A percentile compares a stretch with the other conserved stretches of the same genome.
Evolutionary conservation across 192 early-diverging fungal species (phyloP).

Genomic region (Entomortierella chlamydospora): DNA sequence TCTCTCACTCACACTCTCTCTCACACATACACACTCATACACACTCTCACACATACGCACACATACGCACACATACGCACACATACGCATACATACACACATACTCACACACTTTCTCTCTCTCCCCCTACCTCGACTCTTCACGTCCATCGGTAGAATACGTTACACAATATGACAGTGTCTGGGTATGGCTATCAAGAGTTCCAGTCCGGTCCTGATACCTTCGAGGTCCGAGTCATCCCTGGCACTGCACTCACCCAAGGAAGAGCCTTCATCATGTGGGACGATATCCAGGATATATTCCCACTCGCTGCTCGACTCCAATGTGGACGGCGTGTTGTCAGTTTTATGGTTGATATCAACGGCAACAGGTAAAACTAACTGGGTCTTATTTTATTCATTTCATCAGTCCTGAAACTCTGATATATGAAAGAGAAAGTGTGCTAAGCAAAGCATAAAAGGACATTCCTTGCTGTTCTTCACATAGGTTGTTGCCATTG

Average conservation of each 20-base stretch:
- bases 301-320: slow-evolving; percentile 6
- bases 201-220: not conserved
- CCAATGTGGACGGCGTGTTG: slow-evolving; percentile 11
- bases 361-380: slow-evolving; percentile 14
- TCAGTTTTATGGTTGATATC: slow-evolving; percentile 27
- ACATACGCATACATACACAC: too few species aligned
- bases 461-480: not conserved
- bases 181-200: slow-evolving; percentile 4
- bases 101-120: not conserved
- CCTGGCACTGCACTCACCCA: slow-evolving; percentile 6
- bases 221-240: slow-evolving; percentile 8
- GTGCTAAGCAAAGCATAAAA: not conserved
- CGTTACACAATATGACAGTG: not conserved
- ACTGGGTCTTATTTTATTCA: not conserved
- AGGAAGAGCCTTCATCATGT: slow-evolving; percentile 14
- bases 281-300: slow-evolving; percentile 16
- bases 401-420: too few species aligned
- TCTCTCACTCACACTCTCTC: too few species aligned
- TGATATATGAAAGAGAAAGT: not conserved
- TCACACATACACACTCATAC: too few species aligned
- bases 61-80: too few species aligned
- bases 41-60: too few species aligned
- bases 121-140: not conserved
- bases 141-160: not conserved
- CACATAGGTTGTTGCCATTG: slow-evolving; percentile 3